phyloP scores from a whole-genome alignment of 116 monocot genomes.

The Zostera marina region DNA sequence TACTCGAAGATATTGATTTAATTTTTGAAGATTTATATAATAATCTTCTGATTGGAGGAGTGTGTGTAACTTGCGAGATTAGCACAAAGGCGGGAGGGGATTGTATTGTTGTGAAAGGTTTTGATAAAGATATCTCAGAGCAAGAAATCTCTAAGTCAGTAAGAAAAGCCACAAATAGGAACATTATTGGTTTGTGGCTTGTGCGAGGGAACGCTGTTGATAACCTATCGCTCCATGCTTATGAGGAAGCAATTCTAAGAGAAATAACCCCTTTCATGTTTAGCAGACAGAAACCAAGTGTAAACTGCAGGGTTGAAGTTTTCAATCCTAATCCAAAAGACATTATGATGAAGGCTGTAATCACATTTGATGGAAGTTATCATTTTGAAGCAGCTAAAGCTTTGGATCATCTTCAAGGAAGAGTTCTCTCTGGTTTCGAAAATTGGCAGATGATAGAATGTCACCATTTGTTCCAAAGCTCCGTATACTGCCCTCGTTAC shows the following conservation, averaged over 20 bases:
- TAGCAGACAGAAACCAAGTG: conserved; percentile 12
- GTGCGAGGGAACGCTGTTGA: conserved; percentile 31
- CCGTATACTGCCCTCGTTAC: conserved; percentile 41
- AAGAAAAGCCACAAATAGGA: conserved; percentile 25
- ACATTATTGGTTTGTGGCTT: conserved; percentile 31
- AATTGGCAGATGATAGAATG: conserved; percentile 87
- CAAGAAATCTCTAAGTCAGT: conserved; percentile 46
- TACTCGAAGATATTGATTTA: conserved; percentile 25
- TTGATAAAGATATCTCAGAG: conserved; percentile 55
- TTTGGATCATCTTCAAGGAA: conserved; percentile 70
- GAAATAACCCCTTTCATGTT: conserved; percentile 68
- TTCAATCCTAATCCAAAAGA: conserved; percentile 39
- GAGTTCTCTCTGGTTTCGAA: conserved; percentile 40
- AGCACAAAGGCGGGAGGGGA: conserved; percentile 20
- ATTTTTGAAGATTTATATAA: conserved; percentile 35
- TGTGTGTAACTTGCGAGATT: conserved; percentile 26
- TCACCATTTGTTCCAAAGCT: conserved; percentile 60
- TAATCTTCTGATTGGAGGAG: conserved; percentile 15
- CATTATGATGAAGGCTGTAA: conserved; percentile 38
- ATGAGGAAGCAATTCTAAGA: conserved; percentile 33
- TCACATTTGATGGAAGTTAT: conserved; percentile 72
- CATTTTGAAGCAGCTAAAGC: conserved; percentile 92
- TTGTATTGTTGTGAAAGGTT: conserved; percentile 40
- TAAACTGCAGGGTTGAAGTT: conserved; percentile 53
- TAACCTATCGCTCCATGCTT: conserved; percentile 12